Evolutionary conservation across 2,329 filamentous ascomycete species (phyloP), one percentile per base, ranked within the genome.

Genomic region (Truncatella angustata): DNA sequence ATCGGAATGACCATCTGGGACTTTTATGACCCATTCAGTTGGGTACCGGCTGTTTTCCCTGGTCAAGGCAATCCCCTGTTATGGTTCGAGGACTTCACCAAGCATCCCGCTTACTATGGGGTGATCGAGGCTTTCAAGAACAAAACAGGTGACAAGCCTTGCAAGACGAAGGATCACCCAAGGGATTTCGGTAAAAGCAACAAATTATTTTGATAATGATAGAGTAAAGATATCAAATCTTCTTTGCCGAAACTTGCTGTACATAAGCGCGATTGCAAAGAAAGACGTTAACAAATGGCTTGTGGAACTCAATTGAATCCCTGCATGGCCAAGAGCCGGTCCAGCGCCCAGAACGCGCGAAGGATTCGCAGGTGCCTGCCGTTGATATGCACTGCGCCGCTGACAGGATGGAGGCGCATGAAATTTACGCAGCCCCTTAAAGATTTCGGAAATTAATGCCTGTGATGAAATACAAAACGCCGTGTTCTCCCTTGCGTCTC

Each of bases 61-160:
- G 73, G 73, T 3, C 57, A 71, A 46, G 74, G 74, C 4, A 69
- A 65, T 24, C 69, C 74, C 1, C 64, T 70, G 45, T 66, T 74
- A 24, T 76, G 73, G 69, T 72, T 73, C 51, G 63, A 70, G 6
- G 66, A 73, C 57, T 71, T 73, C 44, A 64, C 61, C 26, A 68
- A 67, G 53, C 73, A 78, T 55, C 73, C 74, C 0, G 74, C 75
- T 2, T 76, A 73, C 55, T 59, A 67, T 14, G 69, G 67, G 14
- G 61, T 69, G 26, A 56, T 71, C 10, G 62, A 62, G 52, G 70
- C 64, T 5, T 53, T 73, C 42, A 68, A 65, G 58, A 70, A 70
- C 57, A 56, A 50, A 11, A 67, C 66, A 5, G 49, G 30, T 2
- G 24, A n/a, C 11, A 26, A 30, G 14, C 36, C 46, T 24, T 53